These are phyloP conservation scores for Gossypium anomalum DNA, from an alignment of 345 rosid genomes.

Conservation along the genomic window DNA sequence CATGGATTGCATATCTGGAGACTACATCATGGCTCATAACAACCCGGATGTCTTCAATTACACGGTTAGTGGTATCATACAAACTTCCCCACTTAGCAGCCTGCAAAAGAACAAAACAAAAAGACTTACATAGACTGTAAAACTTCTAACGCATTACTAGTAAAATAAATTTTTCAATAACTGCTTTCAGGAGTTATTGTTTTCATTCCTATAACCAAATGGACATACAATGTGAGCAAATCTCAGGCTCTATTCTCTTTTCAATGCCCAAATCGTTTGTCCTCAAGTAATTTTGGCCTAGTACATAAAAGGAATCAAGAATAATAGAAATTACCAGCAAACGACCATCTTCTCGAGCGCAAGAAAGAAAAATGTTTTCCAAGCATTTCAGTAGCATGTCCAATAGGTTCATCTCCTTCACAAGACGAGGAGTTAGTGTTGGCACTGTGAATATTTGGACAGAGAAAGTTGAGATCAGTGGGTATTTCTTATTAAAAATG, in stretches of 20 bases:
- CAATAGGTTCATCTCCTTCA: conserved; percentile 74
- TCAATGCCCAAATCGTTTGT: background rate
- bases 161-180: background rate
- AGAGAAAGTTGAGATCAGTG: conserved; percentile 65
- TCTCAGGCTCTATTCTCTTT: background rate
- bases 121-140: conserved; percentile 4
- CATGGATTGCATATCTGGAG: conserved; percentile 59
- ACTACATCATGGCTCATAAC: conserved; percentile 75
- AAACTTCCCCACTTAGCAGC: conserved; percentile 59
- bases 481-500: conserved; percentile 48
- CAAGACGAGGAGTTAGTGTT: conserved; percentile 81
- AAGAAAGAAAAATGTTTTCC: conserved; percentile 53
- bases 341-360: conserved; percentile 76
- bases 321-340: conserved; percentile 47
- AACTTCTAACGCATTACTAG: background rate
- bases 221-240: background rate
- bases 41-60: conserved; percentile 74
- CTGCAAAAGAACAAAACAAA: conserved; percentile 40
- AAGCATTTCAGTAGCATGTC: conserved; percentile 72
- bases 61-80: conserved; percentile 59
- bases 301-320: background rate
- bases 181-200: background rate
- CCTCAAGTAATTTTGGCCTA: background rate
- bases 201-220: background rate
- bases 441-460: conserved; percentile 98